These are phyloP conservation scores for Ophiostoma angusticollis DNA, from an alignment of 2,329 filamentous ascomycete genomes.

Conservation along the genomic window DNA sequence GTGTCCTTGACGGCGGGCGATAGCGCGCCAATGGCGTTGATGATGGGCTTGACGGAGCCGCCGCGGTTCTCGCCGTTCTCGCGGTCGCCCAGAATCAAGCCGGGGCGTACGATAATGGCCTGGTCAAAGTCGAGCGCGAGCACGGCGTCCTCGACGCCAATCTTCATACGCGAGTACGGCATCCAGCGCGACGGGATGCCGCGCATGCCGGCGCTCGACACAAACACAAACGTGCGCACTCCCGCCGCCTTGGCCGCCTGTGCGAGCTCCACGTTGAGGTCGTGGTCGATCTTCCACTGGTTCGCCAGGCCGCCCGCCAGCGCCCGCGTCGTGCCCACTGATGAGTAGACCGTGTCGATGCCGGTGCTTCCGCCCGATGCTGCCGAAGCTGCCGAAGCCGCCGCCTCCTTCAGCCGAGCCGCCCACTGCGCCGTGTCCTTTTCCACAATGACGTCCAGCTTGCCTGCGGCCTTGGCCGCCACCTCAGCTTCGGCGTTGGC, in stretches of 20 bases:
- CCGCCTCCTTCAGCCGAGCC: slow-evolving; percentile 38
- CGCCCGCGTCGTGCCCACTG: slow-evolving; percentile 66
- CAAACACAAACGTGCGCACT: slow-evolving; percentile 61
- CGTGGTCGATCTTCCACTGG: slow-evolving; percentile 81
- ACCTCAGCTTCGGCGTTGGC: slow-evolving; percentile 32
- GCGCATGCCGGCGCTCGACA: slow-evolving; percentile 46
- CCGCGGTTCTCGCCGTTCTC: slow-evolving; percentile 49
- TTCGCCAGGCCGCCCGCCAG: slow-evolving; percentile 62
- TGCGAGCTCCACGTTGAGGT: slow-evolving; percentile 70
- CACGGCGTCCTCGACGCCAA: slow-evolving; percentile 70
- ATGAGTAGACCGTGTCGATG: slow-evolving; percentile 60
- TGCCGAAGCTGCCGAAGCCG: neutral
- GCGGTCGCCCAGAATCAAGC: slow-evolving; percentile 60
- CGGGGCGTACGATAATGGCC: slow-evolving; percentile 61
- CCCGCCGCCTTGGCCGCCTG: slow-evolving; percentile 61
- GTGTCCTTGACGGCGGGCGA: slow-evolving; percentile 45
- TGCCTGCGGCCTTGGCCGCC: too few relatives aligned
- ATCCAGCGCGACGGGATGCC: slow-evolving; percentile 29
- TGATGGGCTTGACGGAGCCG: slow-evolving; percentile 39
- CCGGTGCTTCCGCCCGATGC: slow-evolving; percentile 48
- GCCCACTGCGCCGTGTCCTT: slow-evolving; percentile 59
- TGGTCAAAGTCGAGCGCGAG: slow-evolving; percentile 62
- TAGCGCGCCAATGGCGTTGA: slow-evolving; percentile 42
- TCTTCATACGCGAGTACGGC: slow-evolving; percentile 61
- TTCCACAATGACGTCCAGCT: slow-evolving; percentile 54